Conservation (phyloP, 2,329 filamentous ascomycete species). For the Beauveria sp. region DNA sequence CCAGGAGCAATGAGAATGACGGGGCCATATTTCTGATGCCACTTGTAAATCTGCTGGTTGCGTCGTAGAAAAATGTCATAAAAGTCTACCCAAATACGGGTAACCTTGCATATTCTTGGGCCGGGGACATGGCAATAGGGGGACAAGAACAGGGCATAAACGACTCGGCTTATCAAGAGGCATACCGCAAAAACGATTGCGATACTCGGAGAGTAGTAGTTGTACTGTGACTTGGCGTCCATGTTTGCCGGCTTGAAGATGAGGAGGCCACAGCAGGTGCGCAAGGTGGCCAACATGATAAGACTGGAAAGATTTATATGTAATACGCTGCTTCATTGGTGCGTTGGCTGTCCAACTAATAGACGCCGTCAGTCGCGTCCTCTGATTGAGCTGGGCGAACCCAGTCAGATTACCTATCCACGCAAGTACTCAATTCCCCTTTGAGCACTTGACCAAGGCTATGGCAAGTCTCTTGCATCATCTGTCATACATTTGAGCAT, state of each 20-base stretch:
- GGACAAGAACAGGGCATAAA: not conserved
- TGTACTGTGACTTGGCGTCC: not conserved
- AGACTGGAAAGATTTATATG: not conserved
- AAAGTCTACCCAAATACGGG: conserved; percentile 1
- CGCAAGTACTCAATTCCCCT: not conserved
- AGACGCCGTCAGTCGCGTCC: not conserved
- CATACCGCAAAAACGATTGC: not conserved
- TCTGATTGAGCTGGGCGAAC: not conserved
- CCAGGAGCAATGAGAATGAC: not conserved
- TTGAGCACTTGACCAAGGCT: not conserved
- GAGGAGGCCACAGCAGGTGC: not conserved
- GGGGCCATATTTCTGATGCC: conserved; percentile 1
- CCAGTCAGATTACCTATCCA: not conserved
- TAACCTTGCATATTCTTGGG: not conserved
- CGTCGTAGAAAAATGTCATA: not conserved
- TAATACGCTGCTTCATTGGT: not conserved
- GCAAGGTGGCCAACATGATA: not conserved
- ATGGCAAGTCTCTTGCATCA: not conserved
- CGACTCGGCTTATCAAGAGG: not conserved
- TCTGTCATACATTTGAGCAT: not conserved
- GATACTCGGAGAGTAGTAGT: not conserved
- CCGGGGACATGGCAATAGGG: not conserved
- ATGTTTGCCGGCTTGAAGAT: not conserved
- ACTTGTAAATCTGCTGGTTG: conserved; percentile 2
- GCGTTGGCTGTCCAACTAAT: not conserved